Base-by-base conservation (phyloP, 768 basidiomycete species). In the Tricholoma furcatifolium region DNA sequence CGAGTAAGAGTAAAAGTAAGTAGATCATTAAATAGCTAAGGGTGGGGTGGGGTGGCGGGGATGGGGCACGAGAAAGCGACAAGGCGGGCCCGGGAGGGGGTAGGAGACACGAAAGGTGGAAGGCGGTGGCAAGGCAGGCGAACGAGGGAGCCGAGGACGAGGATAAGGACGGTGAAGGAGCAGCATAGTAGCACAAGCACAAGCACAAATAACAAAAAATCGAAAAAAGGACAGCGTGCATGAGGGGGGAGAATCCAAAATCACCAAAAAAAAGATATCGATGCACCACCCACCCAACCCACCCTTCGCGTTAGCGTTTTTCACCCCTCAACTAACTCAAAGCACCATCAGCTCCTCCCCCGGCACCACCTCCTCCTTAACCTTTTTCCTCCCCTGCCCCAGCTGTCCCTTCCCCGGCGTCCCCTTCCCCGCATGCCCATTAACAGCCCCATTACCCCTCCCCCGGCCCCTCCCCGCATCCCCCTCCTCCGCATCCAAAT, bases 261-360 rank as follows among this genome's bases (percentile, higher is more conserved):
- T 17, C 36, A 38, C 27, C 27, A 27, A 27, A 27, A 27, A 27
- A 27, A n/a, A n/a, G n/a, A n/a, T n/a, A n/a, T n/a, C n/a, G n/a
- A n/a, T n/a, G n/a, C 27, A 7, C 27, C 27, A 27, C 3, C 27
- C 42, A 43, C 7, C 10, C n/a, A n/a, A 43, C 9, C 15, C 10
- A 14, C 10, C 12, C 20, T 40, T 31, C 39, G 38, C 48, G 27
- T 31, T 39, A 35, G 21, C 24, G 20, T 2, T 35, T n/a, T n/a
- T n/a, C n/a, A n/a, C n/a, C n/a, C n/a, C n/a, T n/a, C n/a, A n/a
- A n/a, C n/a, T n/a, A n/a, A n/a, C 6, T 55, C 55, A 66, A 31
- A 58, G 56, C 38, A 62, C 58, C 65, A 63, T 65, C 57, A 62
- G 55, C 53, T 62, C 64, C 35, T 65, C 61, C 39, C 36, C 51